Percentiles rank a stretch among this genome's conserved stretches.
phyloP scores from a whole-genome alignment of 164 flowering plant genomes.

The Magnolia changhungtana region DNA sequence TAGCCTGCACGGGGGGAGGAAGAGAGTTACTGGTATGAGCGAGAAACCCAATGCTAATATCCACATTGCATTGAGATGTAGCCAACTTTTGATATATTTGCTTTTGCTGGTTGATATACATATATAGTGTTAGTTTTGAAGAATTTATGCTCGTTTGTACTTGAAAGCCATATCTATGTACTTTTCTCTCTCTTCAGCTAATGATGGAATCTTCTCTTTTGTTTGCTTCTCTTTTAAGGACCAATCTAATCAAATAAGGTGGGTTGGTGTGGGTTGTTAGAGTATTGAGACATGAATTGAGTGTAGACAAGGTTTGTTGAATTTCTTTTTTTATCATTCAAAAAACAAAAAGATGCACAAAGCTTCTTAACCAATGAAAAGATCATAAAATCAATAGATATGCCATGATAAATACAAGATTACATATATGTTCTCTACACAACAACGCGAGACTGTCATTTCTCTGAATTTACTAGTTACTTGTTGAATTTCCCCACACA shows the following conservation, averaged over 20 bases:
- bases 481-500: not conserved
- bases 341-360: not conserved
- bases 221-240: conserved; percentile 3
- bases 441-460: too few species aligned
- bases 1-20: not conserved
- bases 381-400: not conserved
- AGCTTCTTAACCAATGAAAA: not conserved
- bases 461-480: not conserved
- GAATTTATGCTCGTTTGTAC: not conserved
- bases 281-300: too few species aligned
- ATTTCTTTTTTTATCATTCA: not conserved
- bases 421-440: not conserved
- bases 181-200: not conserved
- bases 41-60: not conserved
- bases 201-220: not conserved
- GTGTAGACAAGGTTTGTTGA: not conserved
- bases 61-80: not conserved
- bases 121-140: not conserved
- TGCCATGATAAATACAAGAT: not conserved
- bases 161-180: not conserved
- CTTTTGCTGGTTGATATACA: not conserved
- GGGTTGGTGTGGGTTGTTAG: not conserved
- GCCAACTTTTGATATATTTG: not conserved
- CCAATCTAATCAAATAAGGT: not conserved
- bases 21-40: not conserved